Base-by-base conservation (phyloP, 2,329 filamentous ascomycete species). In the Phaeosphaeria sp. region DNA sequence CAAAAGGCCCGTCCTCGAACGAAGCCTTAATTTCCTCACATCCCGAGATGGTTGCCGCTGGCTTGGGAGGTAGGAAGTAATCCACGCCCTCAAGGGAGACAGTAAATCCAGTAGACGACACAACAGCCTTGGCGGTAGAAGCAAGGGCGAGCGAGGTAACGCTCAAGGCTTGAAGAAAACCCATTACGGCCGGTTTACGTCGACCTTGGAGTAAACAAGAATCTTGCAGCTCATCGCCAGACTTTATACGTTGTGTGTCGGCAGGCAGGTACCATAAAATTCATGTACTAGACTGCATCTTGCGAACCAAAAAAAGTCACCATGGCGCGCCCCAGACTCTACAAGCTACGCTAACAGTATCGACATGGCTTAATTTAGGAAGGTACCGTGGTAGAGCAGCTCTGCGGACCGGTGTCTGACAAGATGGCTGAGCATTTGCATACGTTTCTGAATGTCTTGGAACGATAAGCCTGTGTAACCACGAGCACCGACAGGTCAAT, bases 1-100 rank as follows among this genome's bases (percentile, higher is more conserved):
- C 69, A 21, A 80, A 71, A 6, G 52, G 36, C 0, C 67, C 71
- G 49, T 64, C 58, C 15, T 54, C 58, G 30, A 69, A 65, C 1
- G 53, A 52, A 5, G 57, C 52, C 33, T 64, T 61, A n/a, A 75
- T 57, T 33, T 62, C 62, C 5, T 61, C 53, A 15, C 62, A 58
- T 2, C 64, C 57, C n/a, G 63, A 52, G 18, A 81, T 67, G 2
- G 63, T 75, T 18, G 72, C 72, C 1, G 79, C 68, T 3, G 75
- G 64, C 17, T 72, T 72, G 3, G 77, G 72, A 6, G 79, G 77
- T 4, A 80, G 63, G 58, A 79, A 81, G 63, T 80, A 80, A 2
- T 74, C 63, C 11, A 78, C 63, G 36, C 74, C 77, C 43, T 77
- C 72, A 2, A 81, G 64, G 5, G 72, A 69, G 0, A 80, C 75